Evolutionary conservation across 2,329 filamentous ascomycete species (phyloP), one percentile per base, ranked within the genome.

Genomic region (Curvularia sp.): DNA sequence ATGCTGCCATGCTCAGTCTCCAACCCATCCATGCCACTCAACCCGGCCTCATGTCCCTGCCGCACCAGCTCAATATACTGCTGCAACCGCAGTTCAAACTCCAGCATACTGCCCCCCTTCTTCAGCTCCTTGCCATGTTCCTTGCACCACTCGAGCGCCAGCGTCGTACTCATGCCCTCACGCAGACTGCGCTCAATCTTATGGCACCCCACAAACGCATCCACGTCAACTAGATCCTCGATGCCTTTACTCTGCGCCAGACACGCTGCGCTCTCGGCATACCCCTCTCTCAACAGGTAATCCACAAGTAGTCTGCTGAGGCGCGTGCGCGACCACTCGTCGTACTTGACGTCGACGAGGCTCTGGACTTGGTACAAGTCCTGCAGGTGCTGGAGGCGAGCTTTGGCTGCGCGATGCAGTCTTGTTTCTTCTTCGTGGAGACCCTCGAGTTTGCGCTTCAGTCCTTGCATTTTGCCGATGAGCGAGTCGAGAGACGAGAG

Each of bases 1-100:
- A 46, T 46, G 18, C 43, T 27, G 27, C 27, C 43, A 3, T 46
- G 63, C 5, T 67, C 61, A n/a, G 53, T 66, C 39, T 68, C 66
- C 39, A 65, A 41, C 5, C 63, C 64, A 34, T 73, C 66, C 61
- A 68, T 65, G 5, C 68, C 68, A 7, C 62, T 60, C 47, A 67
- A 42, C 4, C 70, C 71, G 25, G 63, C 69, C 57, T 71, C 71
- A 52, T 77, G 73, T 8, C 77, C 85, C 38, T 83, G 86, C 59
- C 94, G 84, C 58, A 96, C 87, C 60, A 98, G 83, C 78, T 98
- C 95, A 68, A 98, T 93, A 75, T 93, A 98, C 75, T 98, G 93
- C 77, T 99, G 95, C 69, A 96, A 84, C 12, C 95, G 89, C 42
- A 99, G 85, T 82, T 96, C 92, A 72, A 97, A 96, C 77, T 99